phyloP scores from a whole-genome alignment of 148 eudicot genomes.

The Fagopyrum homotropicum region DNA sequence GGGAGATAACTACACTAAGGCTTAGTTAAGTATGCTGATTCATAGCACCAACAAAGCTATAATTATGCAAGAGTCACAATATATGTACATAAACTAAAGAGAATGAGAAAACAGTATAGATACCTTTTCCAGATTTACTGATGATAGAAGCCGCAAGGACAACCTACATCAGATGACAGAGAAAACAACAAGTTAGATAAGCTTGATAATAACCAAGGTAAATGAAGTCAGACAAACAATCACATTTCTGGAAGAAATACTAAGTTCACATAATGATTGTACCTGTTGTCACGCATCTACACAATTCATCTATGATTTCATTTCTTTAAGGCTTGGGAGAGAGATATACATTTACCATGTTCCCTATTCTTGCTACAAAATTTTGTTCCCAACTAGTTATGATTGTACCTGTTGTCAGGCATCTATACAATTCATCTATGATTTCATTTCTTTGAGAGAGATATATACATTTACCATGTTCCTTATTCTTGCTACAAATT shows the following conservation, averaged over 20 bases:
- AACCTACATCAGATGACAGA: conserved; percentile 21
- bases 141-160: conserved; percentile 44
- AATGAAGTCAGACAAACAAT: neutral
- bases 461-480: neutral
- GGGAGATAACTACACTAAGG: neutral
- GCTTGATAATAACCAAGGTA: neutral
- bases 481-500: neutral
- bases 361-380: too few species aligned
- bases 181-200: neutral
- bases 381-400: too few species aligned
- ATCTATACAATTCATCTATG: neutral
- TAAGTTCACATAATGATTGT: too few species aligned
- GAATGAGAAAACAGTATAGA: neutral
- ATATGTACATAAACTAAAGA: neutral
- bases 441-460: neutral
- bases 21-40: neutral
- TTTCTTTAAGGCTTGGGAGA: too few species aligned
- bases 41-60: neutral
- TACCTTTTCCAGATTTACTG: conserved; percentile 46
- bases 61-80: neutral
- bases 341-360: too few species aligned
- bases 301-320: too few species aligned
- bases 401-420: too few species aligned
- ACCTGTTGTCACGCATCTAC: too few species aligned
- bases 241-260: too few species aligned